Base-by-base conservation (phyloP, 2,329 filamentous ascomycete genomes). In the Davidsoniella eucalypti region DNA sequence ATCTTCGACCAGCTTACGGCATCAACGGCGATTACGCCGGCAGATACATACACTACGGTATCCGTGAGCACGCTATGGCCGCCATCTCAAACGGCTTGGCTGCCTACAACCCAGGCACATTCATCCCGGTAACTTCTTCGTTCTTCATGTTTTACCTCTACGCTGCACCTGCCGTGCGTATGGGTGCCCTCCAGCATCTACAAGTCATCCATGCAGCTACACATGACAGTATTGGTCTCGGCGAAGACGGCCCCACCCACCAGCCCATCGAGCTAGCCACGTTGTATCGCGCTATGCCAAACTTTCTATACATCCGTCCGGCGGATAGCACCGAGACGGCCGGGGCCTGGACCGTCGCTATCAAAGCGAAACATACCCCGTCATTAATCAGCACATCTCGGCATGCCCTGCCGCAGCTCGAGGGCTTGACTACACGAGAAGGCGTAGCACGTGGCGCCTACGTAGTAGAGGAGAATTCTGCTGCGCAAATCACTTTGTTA, bases 91-190 rank as follows among this genome's bases (percentile, higher is more conserved):
- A 76, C 58, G 78, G 76, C 2, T 61, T 81, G 3, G 75, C 77
- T 0, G 77, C 77, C 1, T 80, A 67, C 53, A 64, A 65, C 52
- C 70, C 67, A 36, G 70, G 67, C 21, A 75, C 73, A 0, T 69
- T 79, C 55, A 61, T 80, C 6, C 75, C 75, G 0, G 62, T 78
- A 36, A 80, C 75, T 1, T 71, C 71, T 0, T 69, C 67, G 4
- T 80, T 79, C 62, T 78, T 78, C 64, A 79, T 80, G 72, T 79
- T 79, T 60, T 78, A 78, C 56, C 61, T 72, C 4, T 67, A 65
- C 52, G 56, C 55, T 8, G 47, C 45, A 10, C 38, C 9, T 21
- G 52, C 54, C 21, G 40, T 29, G 18, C 36, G 40, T 18, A 60
- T 65, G 17, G 59, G 73, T 6, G 75, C 75, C 3, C 64, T 78